Evolutionary conservation across 345 rosid species (phyloP).

Genomic region (Populus deltoides): DNA sequence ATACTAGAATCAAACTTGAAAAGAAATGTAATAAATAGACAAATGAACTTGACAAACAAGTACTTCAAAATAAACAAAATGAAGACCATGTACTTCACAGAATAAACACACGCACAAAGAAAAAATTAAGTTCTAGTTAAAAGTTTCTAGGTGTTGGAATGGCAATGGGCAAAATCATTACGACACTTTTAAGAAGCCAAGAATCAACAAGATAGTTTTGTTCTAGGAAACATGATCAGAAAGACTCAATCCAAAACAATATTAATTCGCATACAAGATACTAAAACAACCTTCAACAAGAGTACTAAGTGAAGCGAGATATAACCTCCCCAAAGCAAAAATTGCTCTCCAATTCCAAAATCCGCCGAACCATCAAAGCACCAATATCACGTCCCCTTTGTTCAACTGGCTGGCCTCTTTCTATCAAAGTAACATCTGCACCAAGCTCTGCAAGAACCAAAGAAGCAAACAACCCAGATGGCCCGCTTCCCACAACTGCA

Average conservation of each 20-base stretch:
- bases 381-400: constrained; percentile 95
- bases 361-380: constrained; percentile 69
- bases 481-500: constrained; percentile 88
- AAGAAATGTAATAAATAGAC: no score
- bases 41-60: no score
- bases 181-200: background rate
- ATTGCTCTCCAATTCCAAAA: constrained; percentile 82
- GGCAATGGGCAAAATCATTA: background rate
- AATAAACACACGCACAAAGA: background rate
- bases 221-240: background rate
- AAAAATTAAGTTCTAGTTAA: background rate
- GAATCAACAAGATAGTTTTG: background rate
- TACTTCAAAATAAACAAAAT: no score
- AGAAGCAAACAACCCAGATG: constrained; percentile 91
- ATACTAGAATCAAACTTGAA: no score
- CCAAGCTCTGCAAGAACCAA: constrained; percentile 94
- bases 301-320: constrained; percentile 31
- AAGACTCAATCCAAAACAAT: background rate
- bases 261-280: background rate
- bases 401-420: constrained; percentile 95
- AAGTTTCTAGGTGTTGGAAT: background rate
- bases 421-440: constrained; percentile 85
- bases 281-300: constrained; percentile 22
- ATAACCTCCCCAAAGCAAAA: constrained; percentile 99
- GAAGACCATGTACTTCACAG: background rate